A percentile compares a stretch with the other conserved stretches of the same genome.
These are phyloP conservation scores for Geotrichum aggregatum DNA, from an alignment of 1,139 yeast genomes.

Conservation along the genomic window DNA sequence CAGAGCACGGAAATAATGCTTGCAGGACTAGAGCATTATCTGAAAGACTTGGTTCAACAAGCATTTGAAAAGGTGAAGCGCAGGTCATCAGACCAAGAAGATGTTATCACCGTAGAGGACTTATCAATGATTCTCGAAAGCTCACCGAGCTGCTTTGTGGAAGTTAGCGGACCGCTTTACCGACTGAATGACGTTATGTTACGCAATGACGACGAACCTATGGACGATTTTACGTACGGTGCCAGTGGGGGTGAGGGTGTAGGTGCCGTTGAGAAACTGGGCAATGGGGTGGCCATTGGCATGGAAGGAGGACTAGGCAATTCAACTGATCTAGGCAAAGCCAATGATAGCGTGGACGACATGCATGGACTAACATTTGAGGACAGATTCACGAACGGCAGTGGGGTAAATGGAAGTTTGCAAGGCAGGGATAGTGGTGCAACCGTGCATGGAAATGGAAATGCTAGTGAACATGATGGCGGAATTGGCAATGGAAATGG, in stretches of 20 bases:
- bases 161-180: slow-evolving; percentile 35
- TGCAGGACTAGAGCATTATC: slow-evolving; percentile 73
- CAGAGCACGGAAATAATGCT: slow-evolving; percentile 73
- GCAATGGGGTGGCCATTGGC: too few species aligned
- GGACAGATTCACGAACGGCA: background rate
- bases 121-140: slow-evolving; percentile 34
- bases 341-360: background rate
- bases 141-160: slow-evolving; percentile 36
- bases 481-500: background rate
- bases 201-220: slow-evolving; percentile 31
- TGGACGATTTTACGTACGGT: background rate
- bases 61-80: slow-evolving; percentile 52
- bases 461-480: too few species aligned
- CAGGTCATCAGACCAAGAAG: slow-evolving; percentile 26
- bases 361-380: background rate
- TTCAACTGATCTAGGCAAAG: background rate
- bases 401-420: background rate
- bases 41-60: slow-evolving; percentile 69
- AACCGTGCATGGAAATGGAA: too few species aligned
- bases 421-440: background rate
- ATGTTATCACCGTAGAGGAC: slow-evolving; percentile 35
- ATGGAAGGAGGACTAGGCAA: too few species aligned
- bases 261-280: too few species aligned
- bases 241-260: too few species aligned
- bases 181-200: slow-evolving; percentile 35